phyloP scores from a whole-genome alignment of 371 early-diverging fungal genomes.

The Mucor saturninus region DNA sequence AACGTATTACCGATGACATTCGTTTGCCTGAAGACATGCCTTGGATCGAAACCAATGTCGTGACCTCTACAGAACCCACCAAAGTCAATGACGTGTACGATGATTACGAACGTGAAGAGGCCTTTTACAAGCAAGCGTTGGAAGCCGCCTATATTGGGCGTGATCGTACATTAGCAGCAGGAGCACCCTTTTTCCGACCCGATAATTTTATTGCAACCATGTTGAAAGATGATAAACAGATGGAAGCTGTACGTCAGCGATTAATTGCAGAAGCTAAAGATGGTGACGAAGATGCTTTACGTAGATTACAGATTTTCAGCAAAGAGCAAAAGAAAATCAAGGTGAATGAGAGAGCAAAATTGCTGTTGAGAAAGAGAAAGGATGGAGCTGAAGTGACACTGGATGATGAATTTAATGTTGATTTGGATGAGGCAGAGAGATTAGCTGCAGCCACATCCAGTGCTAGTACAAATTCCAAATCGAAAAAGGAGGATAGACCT shows the following conservation, averaged over 20 bases:
- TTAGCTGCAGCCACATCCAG: conserved; percentile 19
- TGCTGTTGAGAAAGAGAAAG: conserved; percentile 32
- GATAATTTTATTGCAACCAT: conserved; percentile 97
- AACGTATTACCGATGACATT: conserved; percentile 64
- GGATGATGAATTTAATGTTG: conserved; percentile 36
- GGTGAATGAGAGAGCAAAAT: conserved; percentile 24
- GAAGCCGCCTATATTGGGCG: conserved; percentile 78
- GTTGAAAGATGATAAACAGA: conserved; percentile 95
- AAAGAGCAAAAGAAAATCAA: conserved; percentile 31
- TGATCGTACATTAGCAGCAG: conserved; percentile 58
- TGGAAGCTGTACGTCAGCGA: conserved; percentile 68
- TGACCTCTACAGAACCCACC: conserved; percentile 70
- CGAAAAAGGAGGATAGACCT: conserved; percentile 15
- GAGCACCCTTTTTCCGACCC: conserved; percentile 82
- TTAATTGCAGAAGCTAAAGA: conserved; percentile 28
- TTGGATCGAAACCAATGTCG: conserved; percentile 83
- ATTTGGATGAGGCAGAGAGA: conserved; percentile 35
- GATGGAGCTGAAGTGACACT: conserved; percentile 28
- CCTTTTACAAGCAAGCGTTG: conserved; percentile 89
- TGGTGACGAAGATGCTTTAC: conserved; percentile 34
- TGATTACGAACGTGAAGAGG: conserved; percentile 90
- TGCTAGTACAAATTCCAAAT: conserved; percentile 13
- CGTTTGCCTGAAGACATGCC: conserved; percentile 68
- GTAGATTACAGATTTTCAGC: conserved; percentile 27
- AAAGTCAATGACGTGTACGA: conserved; percentile 74